Evolutionary conservation across 306 rosid species (phyloP).

Genomic region (Rosa rugosa): DNA sequence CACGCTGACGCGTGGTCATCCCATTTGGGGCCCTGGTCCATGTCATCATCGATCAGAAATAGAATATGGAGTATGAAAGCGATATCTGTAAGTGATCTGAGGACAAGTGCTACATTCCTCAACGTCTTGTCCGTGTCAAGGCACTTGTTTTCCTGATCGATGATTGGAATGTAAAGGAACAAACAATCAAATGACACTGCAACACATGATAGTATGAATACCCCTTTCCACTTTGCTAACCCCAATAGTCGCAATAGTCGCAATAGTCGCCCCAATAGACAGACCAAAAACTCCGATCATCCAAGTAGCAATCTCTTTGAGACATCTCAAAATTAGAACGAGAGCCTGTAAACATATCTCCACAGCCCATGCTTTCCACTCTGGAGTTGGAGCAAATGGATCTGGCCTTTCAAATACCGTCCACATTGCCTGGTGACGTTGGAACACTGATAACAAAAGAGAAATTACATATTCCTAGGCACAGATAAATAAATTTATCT

Average conservation of each 20-base stretch:
- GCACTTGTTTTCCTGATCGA: slow-evolving; percentile 25
- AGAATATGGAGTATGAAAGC: slow-evolving; percentile 20
- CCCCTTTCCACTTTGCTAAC: neutral
- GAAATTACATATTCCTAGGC: too few species aligned
- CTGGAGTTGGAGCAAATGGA: neutral
- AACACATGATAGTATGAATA: slow-evolving; percentile 22
- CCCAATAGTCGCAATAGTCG: too few species aligned
- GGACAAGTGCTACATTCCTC: slow-evolving; percentile 15
- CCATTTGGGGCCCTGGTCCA: neutral
- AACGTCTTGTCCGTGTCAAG: slow-evolving; percentile 29
- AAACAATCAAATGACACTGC: slow-evolving; percentile 34
- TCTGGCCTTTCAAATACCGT: neutral
- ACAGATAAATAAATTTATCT: too few species aligned
- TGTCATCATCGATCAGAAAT: rapidly evolving
- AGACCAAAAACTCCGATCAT: too few species aligned
- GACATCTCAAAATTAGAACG: too few species aligned
- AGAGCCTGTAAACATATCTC: neutral
- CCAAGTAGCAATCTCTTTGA: too few species aligned
- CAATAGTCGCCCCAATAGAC: too few species aligned
- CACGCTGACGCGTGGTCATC: neutral
- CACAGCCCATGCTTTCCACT: neutral
- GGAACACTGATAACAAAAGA: neutral
- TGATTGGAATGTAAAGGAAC: slow-evolving; percentile 39
- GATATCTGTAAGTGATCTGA: slow-evolving; percentile 29
- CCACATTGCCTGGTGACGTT: neutral